Evolutionary conservation across 2,329 filamentous ascomycete species (phyloP).

Genomic region (Claviceps sorghi): DNA sequence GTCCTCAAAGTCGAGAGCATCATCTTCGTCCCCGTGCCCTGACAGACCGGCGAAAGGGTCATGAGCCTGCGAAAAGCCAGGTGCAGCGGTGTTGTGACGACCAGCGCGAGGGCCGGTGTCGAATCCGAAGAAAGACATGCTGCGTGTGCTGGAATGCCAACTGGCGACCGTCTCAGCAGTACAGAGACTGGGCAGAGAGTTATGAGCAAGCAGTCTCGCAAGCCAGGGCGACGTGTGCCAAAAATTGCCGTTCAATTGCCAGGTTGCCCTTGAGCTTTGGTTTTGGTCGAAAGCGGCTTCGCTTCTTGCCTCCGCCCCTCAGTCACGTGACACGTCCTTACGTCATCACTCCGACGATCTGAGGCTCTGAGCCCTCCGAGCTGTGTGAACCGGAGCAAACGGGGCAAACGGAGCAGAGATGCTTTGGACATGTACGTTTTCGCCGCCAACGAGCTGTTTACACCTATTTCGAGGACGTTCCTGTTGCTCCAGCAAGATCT

Average conservation of each 20-base stretch:
- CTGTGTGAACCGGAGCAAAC: no score
- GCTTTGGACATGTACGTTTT: no score
- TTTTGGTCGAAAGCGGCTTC: background rate
- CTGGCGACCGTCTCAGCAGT: background rate
- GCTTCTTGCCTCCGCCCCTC: background rate
- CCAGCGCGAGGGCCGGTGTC: constrained; percentile 42
- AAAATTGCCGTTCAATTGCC: background rate
- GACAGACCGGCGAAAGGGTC: constrained; percentile 83
- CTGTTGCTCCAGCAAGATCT: no score
- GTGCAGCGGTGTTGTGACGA: constrained; percentile 51
- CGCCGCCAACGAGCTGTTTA: no score
- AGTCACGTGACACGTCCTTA: background rate
- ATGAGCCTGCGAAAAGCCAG: constrained; percentile 68
- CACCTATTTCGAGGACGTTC: no score
- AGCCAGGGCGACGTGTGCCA: background rate
- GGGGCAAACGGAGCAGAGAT: no score
- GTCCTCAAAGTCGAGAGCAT: constrained; percentile 71
- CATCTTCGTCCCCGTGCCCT: constrained; percentile 43
- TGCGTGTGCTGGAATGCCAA: constrained; percentile 6
- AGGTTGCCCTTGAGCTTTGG: background rate
- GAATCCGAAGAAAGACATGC: constrained; percentile 89
- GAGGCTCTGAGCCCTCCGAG: no score
- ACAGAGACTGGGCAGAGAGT: background rate
- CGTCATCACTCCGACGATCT: background rate
- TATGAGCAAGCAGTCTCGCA: background rate